Conservation (phyloP, 805 yeast genomes). For the Kluyveromyces lactis region DNA sequence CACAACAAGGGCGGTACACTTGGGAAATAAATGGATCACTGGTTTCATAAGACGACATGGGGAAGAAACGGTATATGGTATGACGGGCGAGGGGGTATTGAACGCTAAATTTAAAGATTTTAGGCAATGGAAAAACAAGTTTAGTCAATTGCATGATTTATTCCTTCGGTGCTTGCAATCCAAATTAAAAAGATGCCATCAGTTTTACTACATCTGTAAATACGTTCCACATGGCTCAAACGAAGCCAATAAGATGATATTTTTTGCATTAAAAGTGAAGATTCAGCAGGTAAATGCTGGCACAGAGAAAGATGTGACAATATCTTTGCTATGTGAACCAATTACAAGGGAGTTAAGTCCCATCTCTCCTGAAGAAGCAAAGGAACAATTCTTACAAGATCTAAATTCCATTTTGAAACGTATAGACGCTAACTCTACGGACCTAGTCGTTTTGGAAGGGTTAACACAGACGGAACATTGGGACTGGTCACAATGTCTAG, state of each 20-base stretch:
- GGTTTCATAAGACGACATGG: conserved; percentile 19
- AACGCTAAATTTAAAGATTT: conserved; percentile 12
- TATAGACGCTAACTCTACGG: not conserved
- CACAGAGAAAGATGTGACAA: not conserved
- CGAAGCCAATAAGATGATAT: not conserved
- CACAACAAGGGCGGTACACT: not conserved
- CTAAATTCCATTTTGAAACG: not conserved
- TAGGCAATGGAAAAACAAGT: conserved; percentile 14
- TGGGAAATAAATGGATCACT: conserved; percentile 21
- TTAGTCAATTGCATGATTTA: conserved; percentile 15
- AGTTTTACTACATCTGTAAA: conserved; percentile 2
- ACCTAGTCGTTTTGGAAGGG: conserved; percentile 2
- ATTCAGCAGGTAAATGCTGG: not conserved
- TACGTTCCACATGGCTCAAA: not conserved
- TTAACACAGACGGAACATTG: not conserved
- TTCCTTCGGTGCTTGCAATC: conserved; percentile 14
- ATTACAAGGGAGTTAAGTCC: not conserved
- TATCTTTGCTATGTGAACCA: conserved; percentile 1
- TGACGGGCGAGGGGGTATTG: not conserved
- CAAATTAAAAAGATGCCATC: conserved; percentile 3
- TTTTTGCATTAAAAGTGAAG: not conserved
- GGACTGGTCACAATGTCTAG: conserved; percentile 3
- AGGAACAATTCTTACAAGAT: not conserved
- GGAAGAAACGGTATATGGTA: conserved; percentile 17
- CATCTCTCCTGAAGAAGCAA: not conserved